Percentiles rank a stretch among this genome's conserved stretches.
These are phyloP conservation scores for Tieghemiomyces parasiticus DNA, from an alignment of 192 early-diverging fungal genomes.

Conservation along the genomic window DNA sequence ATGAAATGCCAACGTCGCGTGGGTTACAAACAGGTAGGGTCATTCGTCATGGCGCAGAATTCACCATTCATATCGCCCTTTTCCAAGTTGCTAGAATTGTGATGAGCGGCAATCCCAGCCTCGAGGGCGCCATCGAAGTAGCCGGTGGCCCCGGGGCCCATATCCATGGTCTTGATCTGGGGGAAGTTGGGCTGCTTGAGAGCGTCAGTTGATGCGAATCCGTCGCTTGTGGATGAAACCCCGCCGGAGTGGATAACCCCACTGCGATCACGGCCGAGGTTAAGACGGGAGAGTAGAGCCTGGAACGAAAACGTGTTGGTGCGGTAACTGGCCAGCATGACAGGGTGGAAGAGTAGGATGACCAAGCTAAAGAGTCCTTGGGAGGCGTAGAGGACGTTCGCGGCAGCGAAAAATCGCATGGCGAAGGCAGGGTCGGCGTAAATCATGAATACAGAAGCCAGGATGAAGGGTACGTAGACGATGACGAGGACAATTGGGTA, in stretches of 20 bases:
- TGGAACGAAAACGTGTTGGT: background rate
- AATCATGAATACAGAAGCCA: too few species aligned
- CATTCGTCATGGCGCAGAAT: too few species aligned
- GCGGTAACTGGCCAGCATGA: background rate
- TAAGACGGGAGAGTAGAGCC: background rate
- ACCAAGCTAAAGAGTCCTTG: background rate
- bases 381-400: too few species aligned
- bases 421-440: too few species aligned
- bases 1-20: too few species aligned
- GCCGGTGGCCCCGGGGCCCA: background rate
- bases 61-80: too few species aligned
- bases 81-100: too few species aligned
- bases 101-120: too few species aligned
- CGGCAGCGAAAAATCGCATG: too few species aligned
- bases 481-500: too few species aligned
- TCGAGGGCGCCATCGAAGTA: background rate
- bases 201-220: background rate
- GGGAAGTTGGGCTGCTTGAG: background rate
- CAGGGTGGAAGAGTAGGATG: background rate
- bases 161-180: background rate
- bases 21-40: background rate
- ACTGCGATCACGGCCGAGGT: background rate
- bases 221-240: background rate
- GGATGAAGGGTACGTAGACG: too few species aligned
- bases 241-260: background rate